phyloP scores from a whole-genome alignment of 2,329 filamentous ascomycete genomes.

The Hirsutella thompsonii region DNA sequence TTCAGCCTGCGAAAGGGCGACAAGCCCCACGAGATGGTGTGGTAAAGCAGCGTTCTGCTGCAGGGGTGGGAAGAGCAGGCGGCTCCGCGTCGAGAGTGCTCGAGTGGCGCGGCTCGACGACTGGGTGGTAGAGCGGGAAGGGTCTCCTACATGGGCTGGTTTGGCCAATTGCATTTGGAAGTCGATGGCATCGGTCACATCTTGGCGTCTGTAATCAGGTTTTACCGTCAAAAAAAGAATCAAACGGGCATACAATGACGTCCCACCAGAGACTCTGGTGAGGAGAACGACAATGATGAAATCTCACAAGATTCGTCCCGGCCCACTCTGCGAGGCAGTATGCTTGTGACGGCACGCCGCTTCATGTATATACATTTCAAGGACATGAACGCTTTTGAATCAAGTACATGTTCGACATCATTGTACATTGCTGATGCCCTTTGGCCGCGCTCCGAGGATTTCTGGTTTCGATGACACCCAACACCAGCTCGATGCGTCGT shows the following conservation, averaged over 20 bases:
- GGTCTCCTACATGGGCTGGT: conserved; percentile 39
- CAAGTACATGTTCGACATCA: no score
- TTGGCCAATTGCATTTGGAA: conserved; percentile 55
- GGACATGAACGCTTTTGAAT: no score
- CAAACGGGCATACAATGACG: conserved; percentile 28
- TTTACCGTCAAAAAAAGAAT: conserved; percentile 41
- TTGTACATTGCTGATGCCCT: no score
- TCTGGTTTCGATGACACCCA: no score
- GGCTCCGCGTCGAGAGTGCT: conserved; percentile 4
- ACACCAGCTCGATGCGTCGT: no score
- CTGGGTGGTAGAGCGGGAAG: conserved; percentile 31
- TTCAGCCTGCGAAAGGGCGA: conserved; percentile 99
- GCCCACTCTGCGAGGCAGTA: not conserved
- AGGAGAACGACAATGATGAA: conserved; percentile 18
- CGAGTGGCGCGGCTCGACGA: conserved; percentile 3
- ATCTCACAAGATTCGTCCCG: not conserved
- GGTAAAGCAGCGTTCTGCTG: conserved; percentile 46
- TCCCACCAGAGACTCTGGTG: conserved; percentile 12
- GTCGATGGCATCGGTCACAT: conserved; percentile 52
- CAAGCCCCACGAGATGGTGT: conserved; percentile 99
- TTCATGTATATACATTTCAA: no score
- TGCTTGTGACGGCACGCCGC: not conserved
- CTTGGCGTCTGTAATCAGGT: conserved; percentile 55
- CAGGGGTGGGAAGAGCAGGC: not conserved
- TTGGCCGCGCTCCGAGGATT: no score